A percentile compares a stretch with the other conserved stretches of the same genome.
phyloP scores from a whole-genome alignment of 1,139 yeast species.

The Suhomyces choctaworum region DNA sequence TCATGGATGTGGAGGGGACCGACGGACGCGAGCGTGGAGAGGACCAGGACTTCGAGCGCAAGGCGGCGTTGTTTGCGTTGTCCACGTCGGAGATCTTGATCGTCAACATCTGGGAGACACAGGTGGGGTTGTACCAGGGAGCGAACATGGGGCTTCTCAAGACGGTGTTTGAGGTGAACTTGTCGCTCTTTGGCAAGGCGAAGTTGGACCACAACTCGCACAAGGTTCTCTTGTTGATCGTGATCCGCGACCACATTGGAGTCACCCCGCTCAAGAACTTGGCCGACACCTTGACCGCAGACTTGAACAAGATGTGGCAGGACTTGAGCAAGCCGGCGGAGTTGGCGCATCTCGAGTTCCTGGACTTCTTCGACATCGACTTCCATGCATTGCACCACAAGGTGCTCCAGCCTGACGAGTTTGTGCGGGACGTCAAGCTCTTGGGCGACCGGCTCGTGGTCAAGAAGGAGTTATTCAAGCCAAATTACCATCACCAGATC shows the following conservation, averaged over 20 bases:
- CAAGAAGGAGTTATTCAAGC: slow-evolving; percentile 55
- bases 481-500: slow-evolving; percentile 76
- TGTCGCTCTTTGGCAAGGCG: slow-evolving; percentile 66
- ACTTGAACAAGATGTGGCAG: slow-evolving; percentile 77
- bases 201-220: slow-evolving; percentile 44
- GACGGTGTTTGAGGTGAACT: slow-evolving; percentile 94
- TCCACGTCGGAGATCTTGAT: slow-evolving; percentile 90
- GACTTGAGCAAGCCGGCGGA: slow-evolving; percentile 71
- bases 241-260: slow-evolving; percentile 89
- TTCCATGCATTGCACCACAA: slow-evolving; percentile 87
- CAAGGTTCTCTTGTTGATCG: slow-evolving; percentile 79
- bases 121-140: slow-evolving; percentile 94
- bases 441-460: slow-evolving; percentile 64
- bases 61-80: slow-evolving; percentile 91
- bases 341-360: slow-evolving; percentile 51
- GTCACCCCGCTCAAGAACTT: slow-evolving; percentile 78
- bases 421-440: slow-evolving; percentile 57
- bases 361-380: slow-evolving; percentile 81
- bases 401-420: slow-evolving; percentile 73
- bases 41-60: slow-evolving; percentile 96
- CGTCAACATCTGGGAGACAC: slow-evolving; percentile 95
- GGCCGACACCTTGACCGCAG: slow-evolving; percentile 65
- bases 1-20: slow-evolving; percentile 96
- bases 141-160: slow-evolving; percentile 94
- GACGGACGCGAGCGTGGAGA: slow-evolving; percentile 98